Percentiles rank a stretch among this genome's conserved stretches.
These are phyloP conservation scores for Jamesozyma piceae DNA, from an alignment of 805 yeast species.

Conservation along the genomic window DNA sequence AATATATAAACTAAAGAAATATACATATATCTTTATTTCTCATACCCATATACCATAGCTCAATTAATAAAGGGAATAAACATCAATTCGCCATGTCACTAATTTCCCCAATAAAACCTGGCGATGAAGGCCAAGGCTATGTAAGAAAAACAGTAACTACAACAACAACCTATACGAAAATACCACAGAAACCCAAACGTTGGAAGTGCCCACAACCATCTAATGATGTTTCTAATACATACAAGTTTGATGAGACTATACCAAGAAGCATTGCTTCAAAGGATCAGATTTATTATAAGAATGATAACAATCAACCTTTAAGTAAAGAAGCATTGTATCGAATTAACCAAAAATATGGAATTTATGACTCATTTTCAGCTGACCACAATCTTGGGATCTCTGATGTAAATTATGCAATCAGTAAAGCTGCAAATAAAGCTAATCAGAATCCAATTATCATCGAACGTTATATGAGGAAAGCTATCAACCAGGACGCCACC, in stretches of 20 bases:
- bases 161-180: neutral
- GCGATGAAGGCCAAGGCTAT: neutral
- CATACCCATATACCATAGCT: neutral
- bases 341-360: slow-evolving; percentile 62
- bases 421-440: slow-evolving; percentile 68
- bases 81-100: neutral
- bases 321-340: slow-evolving; percentile 68
- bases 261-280: slow-evolving; percentile 3
- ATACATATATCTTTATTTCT: neutral
- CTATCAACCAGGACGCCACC: slow-evolving; percentile 26
- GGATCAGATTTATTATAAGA: neutral
- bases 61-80: neutral
- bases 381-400: slow-evolving; percentile 48
- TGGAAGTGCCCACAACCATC: neutral
- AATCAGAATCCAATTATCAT: slow-evolving; percentile 24
- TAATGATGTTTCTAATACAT: neutral
- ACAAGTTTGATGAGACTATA: neutral
- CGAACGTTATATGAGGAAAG: neutral
- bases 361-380: slow-evolving; percentile 43
- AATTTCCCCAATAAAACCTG: neutral
- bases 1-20: neutral
- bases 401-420: slow-evolving; percentile 47
- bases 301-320: slow-evolving; percentile 37
- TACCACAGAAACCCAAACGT: neutral
- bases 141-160: neutral